phyloP scores from a whole-genome alignment of 2,329 filamentous ascomycete genomes.

The Cephalotrichum gorgonifer region DNA sequence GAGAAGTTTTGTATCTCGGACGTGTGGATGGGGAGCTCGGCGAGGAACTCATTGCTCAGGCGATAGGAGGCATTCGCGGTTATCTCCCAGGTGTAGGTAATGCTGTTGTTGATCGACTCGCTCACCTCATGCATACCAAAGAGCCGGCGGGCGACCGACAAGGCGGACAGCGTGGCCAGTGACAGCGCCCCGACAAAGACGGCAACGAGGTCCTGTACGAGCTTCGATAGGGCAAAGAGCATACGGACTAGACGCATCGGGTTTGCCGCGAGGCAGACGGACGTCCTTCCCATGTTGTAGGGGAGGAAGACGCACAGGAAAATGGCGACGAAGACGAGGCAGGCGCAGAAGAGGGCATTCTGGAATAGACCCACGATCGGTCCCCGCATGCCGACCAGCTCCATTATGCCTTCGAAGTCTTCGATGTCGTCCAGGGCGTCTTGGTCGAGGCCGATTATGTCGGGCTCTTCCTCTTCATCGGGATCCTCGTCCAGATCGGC shows the following conservation, averaged over 20 bases:
- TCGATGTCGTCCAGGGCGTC: constrained; percentile 78
- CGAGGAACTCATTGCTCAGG: constrained; percentile 37
- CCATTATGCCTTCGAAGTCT: constrained; percentile 91
- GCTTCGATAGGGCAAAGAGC: constrained; percentile 63
- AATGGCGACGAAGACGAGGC: constrained; percentile 80
- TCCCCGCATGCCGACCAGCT: constrained; percentile 92
- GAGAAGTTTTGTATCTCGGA: constrained; percentile 69
- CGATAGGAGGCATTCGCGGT: constrained; percentile 32
- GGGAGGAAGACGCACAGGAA: constrained; percentile 80
- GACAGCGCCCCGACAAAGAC: constrained; percentile 37
- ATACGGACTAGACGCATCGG: constrained; percentile 67
- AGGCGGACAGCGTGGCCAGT: constrained; percentile 1
- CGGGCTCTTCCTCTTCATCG: constrained; percentile 29
- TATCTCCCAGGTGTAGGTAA: constrained; percentile 25
- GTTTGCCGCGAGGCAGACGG: constrained; percentile 69
- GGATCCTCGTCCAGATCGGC: constrained; percentile 21
- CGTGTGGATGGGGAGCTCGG: constrained; percentile 39
- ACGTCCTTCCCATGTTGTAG: constrained; percentile 82
- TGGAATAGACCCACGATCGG: constrained; percentile 84
- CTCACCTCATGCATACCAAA: neutral
- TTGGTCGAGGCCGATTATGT: constrained; percentile 51
- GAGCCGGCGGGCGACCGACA: neutral
- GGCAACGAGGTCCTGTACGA: constrained; percentile 67
- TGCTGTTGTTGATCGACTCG: constrained; percentile 6
- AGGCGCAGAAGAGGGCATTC: constrained; percentile 87